These are phyloP conservation scores for Tylopilus balloui DNA, from an alignment of 768 basidiomycete genomes.

Conservation along the genomic window DNA sequence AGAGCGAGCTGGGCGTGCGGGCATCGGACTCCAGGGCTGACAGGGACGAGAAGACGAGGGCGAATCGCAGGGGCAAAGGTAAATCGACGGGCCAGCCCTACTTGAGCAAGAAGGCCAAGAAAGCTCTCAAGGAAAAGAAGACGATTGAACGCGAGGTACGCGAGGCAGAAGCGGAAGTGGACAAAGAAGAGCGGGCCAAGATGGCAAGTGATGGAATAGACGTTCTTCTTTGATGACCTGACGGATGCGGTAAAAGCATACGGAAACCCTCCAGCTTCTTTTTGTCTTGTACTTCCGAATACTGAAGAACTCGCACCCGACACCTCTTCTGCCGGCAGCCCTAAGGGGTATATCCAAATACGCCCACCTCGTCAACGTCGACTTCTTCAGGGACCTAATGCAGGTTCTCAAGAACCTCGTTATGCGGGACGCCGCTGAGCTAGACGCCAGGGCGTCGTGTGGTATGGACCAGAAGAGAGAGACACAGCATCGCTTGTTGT, in stretches of 20 bases:
- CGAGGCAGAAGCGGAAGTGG: slow-evolving; percentile 91
- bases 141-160: slow-evolving; percentile 89
- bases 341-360: slow-evolving; percentile 90
- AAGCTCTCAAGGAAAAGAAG: slow-evolving; percentile 80
- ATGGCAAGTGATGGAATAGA: slow-evolving; percentile 52
- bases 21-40: slow-evolving; percentile 69
- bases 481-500: slow-evolving; percentile 64
- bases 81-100: slow-evolving; percentile 63
- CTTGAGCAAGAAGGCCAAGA: slow-evolving; percentile 89
- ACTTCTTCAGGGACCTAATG: slow-evolving; percentile 96
- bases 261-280: slow-evolving; percentile 94
- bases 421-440: slow-evolving; percentile 42
- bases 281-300: slow-evolving; percentile 97
- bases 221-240: slow-evolving; percentile 9
- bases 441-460: slow-evolving; percentile 34
- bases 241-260: slow-evolving; percentile 60
- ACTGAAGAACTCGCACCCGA: slow-evolving; percentile 77
- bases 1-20: slow-evolving; percentile 77
- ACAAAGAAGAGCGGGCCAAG: slow-evolving; percentile 81
- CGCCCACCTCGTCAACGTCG: slow-evolving; percentile 94
- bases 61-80: slow-evolving; percentile 44
- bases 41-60: slow-evolving; percentile 40
- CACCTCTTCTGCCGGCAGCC: slow-evolving; percentile 78
- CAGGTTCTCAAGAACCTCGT: slow-evolving; percentile 78
- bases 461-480: slow-evolving; percentile 34